phyloP scores from a whole-genome alignment of 148 eudicot genomes.

The Dysphania ambrosioides region DNA sequence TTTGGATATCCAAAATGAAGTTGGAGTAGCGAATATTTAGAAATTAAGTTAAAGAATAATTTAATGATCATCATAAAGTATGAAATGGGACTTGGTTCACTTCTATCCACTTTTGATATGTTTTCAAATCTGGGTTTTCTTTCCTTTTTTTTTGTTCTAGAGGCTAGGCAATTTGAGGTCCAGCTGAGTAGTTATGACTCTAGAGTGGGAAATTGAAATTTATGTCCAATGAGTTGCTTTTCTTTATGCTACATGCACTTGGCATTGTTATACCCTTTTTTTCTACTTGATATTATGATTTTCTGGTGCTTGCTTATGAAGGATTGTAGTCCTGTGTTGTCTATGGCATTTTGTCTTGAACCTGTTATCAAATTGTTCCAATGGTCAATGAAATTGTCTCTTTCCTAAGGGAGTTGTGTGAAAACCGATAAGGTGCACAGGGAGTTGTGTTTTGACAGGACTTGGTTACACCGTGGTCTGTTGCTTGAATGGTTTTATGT shows the following conservation, averaged over 20 bases:
- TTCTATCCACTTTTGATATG: neutral
- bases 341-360: neutral
- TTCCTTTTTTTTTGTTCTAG: too few relatives aligned
- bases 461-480: neutral
- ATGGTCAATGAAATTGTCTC: neutral
- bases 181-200: neutral
- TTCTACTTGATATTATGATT: too few relatives aligned
- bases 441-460: neutral
- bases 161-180: neutral
- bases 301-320: neutral
- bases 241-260: too few relatives aligned
- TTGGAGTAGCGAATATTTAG: too few relatives aligned
- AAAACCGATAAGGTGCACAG: neutral
- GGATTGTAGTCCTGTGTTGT: neutral
- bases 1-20: too few relatives aligned
- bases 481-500: neutral
- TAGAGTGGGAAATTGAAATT: neutral
- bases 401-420: neutral
- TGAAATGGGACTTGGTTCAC: neutral
- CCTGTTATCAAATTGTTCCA: neutral
- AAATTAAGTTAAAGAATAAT: too few relatives aligned
- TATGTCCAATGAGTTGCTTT: neutral
- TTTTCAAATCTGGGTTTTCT: neutral
- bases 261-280: too few relatives aligned
- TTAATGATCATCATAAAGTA: too few relatives aligned